A percentile compares a stretch with the other conserved stretches of the same genome.
phyloP scores from a whole-genome alignment of 495 filamentous ascomycete species.

The Extremus antarcticus region DNA sequence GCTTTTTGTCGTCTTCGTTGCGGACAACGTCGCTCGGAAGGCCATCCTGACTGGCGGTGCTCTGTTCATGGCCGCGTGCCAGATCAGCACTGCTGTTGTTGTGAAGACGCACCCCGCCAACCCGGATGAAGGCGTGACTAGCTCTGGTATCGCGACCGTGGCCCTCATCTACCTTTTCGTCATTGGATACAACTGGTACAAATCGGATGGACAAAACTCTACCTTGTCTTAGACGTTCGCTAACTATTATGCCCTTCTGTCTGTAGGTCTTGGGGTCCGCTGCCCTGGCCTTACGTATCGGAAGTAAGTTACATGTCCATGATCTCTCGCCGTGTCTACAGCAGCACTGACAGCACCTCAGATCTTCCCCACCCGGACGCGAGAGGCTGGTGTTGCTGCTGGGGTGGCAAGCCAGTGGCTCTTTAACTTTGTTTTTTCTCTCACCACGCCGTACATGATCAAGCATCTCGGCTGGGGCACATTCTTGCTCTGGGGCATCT shows the following conservation, averaged over 20 bases:
- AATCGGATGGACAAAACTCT: no score
- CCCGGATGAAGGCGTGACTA: conserved; percentile 6
- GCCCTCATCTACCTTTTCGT: conserved; percentile 20
- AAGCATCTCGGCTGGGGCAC: conserved; percentile 31
- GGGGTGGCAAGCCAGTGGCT: conserved; percentile 57
- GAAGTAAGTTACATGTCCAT: neutral
- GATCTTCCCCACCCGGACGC: conserved; percentile 62
- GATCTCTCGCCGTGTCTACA: no score
- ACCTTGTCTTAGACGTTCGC: no score
- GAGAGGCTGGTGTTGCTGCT: conserved; percentile 58
- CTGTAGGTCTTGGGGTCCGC: conserved; percentile 20
- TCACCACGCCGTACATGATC: conserved; percentile 36
- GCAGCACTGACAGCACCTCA: conserved; percentile 32
- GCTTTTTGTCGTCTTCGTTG: conserved; percentile 19
- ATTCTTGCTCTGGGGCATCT: conserved; percentile 32
- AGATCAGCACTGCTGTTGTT: conserved; percentile 16
- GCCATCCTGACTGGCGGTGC: conserved; percentile 14
- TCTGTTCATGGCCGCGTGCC: conserved; percentile 20
- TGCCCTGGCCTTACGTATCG: conserved; percentile 51
- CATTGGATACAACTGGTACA: neutral
- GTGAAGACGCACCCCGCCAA: conserved; percentile 5
- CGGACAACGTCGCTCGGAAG: conserved; percentile 18
- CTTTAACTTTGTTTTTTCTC: conserved; percentile 59
- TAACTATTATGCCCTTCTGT: no score
- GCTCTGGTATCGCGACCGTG: conserved; percentile 17